phyloP scores from a whole-genome alignment of 78 protist genomes.

The Dictyostelium firmibasis region DNA sequence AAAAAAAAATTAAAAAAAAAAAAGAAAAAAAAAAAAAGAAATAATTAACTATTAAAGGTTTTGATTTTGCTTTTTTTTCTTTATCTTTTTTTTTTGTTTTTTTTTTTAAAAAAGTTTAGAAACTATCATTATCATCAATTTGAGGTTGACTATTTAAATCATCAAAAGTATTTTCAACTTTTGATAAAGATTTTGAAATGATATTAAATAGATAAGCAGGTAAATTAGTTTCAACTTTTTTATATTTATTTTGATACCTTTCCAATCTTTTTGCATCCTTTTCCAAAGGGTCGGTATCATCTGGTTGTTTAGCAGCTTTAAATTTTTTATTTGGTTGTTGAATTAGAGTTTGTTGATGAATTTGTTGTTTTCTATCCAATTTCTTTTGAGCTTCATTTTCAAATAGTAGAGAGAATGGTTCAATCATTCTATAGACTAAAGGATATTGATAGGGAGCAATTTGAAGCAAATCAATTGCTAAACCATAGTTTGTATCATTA shows the following conservation, averaged over 20 bases:
- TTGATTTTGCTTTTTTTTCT: no score
- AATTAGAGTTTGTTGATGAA: neutral
- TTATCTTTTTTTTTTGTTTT: neutral
- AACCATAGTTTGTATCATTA: neutral
- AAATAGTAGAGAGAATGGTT: neutral
- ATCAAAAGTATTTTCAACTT: neutral
- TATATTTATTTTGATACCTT: slow-evolving; percentile 3
- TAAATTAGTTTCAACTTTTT: neutral
- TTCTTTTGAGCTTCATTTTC: slow-evolving; percentile 2
- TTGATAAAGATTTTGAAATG: neutral
- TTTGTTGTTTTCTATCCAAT: neutral
- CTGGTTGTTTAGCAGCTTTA: neutral
- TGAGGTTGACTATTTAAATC: neutral
- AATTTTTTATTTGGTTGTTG: neutral
- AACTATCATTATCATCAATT: neutral
- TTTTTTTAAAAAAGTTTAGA: neutral
- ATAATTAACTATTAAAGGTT: no score
- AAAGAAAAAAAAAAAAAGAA: no score
- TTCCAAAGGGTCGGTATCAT: neutral
- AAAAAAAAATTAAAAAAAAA: no score
- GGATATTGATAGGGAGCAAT: slow-evolving; percentile 64
- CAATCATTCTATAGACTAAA: neutral
- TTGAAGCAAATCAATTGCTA: slow-evolving; percentile 31
- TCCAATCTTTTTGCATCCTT: neutral
- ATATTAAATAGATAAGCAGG: neutral